Evolutionary conservation across 1,284 basidiomycete species (phyloP).

Genomic region (Malassezia japonica): DNA sequence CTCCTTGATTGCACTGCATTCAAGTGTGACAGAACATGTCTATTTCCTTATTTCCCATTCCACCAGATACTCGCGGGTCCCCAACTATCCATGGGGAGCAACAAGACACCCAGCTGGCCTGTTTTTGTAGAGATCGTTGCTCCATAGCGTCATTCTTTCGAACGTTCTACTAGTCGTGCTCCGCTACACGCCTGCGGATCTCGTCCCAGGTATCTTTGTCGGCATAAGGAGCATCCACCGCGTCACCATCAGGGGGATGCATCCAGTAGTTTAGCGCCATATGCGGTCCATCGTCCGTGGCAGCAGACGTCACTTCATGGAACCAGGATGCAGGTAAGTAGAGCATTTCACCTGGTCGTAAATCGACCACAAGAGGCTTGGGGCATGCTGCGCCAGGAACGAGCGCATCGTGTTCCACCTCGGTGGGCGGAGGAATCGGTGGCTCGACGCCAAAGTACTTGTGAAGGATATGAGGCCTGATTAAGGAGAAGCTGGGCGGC

Average conservation of each 20-base stretch:
- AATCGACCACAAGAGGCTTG: conserved; percentile 34
- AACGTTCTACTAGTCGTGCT: too few relatives aligned
- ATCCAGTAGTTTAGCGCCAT: conserved; percentile 48
- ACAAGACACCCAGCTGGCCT: too few relatives aligned
- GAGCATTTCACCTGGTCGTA: conserved; percentile 44
- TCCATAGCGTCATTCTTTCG: too few relatives aligned
- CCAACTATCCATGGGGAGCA: too few relatives aligned
- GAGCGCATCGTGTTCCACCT: not conserved
- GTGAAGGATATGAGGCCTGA: conserved; percentile 31
- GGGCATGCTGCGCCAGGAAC: conserved; percentile 20
- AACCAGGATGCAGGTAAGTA: conserved; percentile 46
- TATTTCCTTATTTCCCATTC: too few relatives aligned
- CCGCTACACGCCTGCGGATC: not conserved
- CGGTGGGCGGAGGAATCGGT: conserved; percentile 13
- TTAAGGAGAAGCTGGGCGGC: conserved; percentile 39
- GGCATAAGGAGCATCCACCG: conserved; percentile 25
- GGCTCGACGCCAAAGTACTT: conserved; percentile 23
- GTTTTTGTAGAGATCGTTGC: too few relatives aligned
- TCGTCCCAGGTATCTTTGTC: conserved; percentile 41
- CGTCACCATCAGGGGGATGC: conserved; percentile 39
- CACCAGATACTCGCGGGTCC: too few relatives aligned
- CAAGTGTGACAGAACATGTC: too few relatives aligned
- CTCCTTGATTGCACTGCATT: not conserved
- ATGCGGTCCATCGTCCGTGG: conserved; percentile 23
- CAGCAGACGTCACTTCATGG: conserved; percentile 44